Evolutionary conservation across 352 stramenopile species (phyloP), one percentile per base, ranked within the genome.

Genomic region (Phytopythium boreale): DNA sequence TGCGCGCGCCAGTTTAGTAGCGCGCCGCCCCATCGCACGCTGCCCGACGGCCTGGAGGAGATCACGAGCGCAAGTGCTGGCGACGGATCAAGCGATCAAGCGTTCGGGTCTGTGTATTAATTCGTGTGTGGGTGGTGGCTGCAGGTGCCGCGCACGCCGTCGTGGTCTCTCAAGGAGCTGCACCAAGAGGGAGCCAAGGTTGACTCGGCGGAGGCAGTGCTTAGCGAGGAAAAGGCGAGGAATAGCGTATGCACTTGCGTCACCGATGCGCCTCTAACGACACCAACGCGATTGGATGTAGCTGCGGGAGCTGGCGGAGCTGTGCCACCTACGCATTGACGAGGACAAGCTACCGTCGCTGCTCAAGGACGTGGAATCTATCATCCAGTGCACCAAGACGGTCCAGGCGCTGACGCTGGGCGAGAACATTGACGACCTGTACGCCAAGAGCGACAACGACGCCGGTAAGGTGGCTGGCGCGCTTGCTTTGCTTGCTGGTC

Each of bases 321-420:
- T 95, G 37, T 95, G 83, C 36, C 84, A 95, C 68, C 70, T 95
- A 62, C 83, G 93, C 62, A 79, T 95, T 12, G 80, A 87, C 20
- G 77, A 91, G 39, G 75, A 81, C 7, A 88, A 89, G 64, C 64
- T 95, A 19, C 80, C 87, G 12, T 69, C 66, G 20, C 67, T 95
- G 66, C 76, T 95, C 29, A 87, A 88, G 43, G 87, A 90, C 58
- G 87, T 95, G 8, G 84, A 93, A 70, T 87, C 84, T 27, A 95
- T 95, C 52, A 93, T 95, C 55, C 87, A 95, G 59, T 95, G 87
- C 79, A 91, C 87, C 56, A 91, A 89, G 70, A 92, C 82, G 31
- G 88, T 95, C 56, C 87, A 95, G 62, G 84, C 79, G 34, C 79
- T 93, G 68, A 95, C 87, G 50, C 56, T 95, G 36, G 68, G 89